Base-by-base conservation (phyloP, 306 rosid genomes). In the Purshia tridentata region DNA sequence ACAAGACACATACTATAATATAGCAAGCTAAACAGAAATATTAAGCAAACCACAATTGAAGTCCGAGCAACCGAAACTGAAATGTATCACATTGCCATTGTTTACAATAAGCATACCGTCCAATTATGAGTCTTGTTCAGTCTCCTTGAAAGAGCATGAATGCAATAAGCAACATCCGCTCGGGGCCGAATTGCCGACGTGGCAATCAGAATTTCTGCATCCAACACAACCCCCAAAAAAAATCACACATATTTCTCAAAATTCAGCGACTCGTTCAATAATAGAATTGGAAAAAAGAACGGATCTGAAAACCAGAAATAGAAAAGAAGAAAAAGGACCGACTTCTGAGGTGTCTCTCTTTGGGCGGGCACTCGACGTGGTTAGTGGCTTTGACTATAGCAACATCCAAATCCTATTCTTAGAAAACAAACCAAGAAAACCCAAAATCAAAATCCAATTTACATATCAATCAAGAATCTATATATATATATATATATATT, bases 111-210 rank as follows among this genome's bases (percentile, higher is more conserved):
- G 41, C 57, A 49, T 88, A 91, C 99, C 97, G 99, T 95, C 99
- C 99, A 95, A 88, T 95, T 95, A 40, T 95, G 90, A 5, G 98
- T 91, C 83, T 95, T 95, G 67, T 87, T 84, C 80, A 95, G 76
- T 5, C 99, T 83, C 18, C 98, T 91, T 1, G 96, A 82, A 65
- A 95, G 98, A 4, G 98, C 93, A 81, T 86, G 97, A 86, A 95
- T 88, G 81, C 99, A 95, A 78, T 95, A 95, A 29, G 99, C 98
- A 82, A 95, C 98, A 87, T 95, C 99, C 22, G 99, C 99, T 68
- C 99, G 81, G 0, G 98, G 98, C 6, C 98, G 83, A 83, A 88
- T 79, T 49, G 98, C 88, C 56, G 99, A 83, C 7, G 99, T 90
- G 78, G 98, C 98, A 84, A 82, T 23, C 83, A 87, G 52, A 70